Evolutionary conservation across 805 yeast genomes (phyloP), one percentile per base, ranked within the genome.

Genomic region (Lachancea cidri): DNA sequence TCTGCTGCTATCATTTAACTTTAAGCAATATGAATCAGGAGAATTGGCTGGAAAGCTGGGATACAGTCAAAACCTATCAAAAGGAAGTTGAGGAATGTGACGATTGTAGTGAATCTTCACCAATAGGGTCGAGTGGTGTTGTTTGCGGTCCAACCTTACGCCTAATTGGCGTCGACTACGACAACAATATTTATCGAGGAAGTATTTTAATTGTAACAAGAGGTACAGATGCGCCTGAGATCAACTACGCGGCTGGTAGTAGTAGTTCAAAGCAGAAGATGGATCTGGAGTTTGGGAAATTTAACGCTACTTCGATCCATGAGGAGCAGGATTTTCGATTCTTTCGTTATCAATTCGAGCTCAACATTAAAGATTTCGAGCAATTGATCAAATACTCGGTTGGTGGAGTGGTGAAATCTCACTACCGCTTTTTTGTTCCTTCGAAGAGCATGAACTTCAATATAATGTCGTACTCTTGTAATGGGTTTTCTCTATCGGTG

Each of bases 391-490:
- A 72, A 40, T 89, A 89, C 58, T 57, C 66, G 3, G 66, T 89
- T 41, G 79, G 84, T 49, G 71, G 60, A 9, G 54, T 54, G 16
- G 53, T 54, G 39, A 57, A 60, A 45, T 59, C 62, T n/a, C 66
- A 71, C 30, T 84, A 71, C 58, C 74, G 78, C 47, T 88, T 89
- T 55, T 85, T 63, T 57, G 54, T 89, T 2, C 96, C 97, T 0
- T 67, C 83, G 0, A 47, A 53, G 1, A 54, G 65, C 2, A 79
- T 80, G 56, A 73, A 88, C 18, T 86, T 87, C 86, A 89, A 88
- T 59, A 73, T 82, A 4, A 73, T 88, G 64, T 82, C 91, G 16
- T 83, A 76, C 61, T 86, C 96, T 1, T 89, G 97, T 66, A 89
- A 89, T 57, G 97, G 97, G 8, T 91, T 88, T 60, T 84, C 95